Evolutionary conservation across 2,329 filamentous ascomycete genomes (phyloP), one percentile per base, ranked within the genome.

Genomic region (Arthrobotrys iridis): DNA sequence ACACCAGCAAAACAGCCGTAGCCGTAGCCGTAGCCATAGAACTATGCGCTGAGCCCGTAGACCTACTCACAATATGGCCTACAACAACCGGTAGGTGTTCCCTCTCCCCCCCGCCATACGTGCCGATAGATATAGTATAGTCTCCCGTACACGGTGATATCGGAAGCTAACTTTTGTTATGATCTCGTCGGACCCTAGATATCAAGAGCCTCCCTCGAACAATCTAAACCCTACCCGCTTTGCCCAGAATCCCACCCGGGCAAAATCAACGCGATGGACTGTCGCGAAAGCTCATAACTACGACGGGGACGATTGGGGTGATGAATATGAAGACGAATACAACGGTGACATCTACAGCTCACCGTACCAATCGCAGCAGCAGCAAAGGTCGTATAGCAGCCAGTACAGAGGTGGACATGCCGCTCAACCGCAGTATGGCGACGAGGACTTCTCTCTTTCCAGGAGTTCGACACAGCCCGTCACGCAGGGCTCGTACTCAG

Each of bases 221-320:
- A 76, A 50, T 35, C 30, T 74, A 10, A 45, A 50, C 20, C 71
- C 71, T 11, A 28, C 71, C 40, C 71, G 58, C 41, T 76, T 76
- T 46, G 59, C 71, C n/a, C 63, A 68, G 30, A 64, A 76, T 30
- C 71, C 71, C 22, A 63, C 63, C 7, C 57, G 71, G 11, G 41
- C 64, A 11, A 68, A 63, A 26, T 76, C 71, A 20, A 68, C 63
- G 33, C 60, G 64, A 65, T 76, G 71, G 71, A 76, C 63, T 5
- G 63, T 45, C 28, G 71, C 71, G 26, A 63, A 70, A 30, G 26
- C 58, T n/a, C 55, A 68, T 52, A 76, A 65, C 26, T 76, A 76
- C 33, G 71, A 70, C 20, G 71, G 71, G 28, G 64, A 76, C 46
- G 71, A 70, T 26, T 76, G 71, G 71, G 71, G 63, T 0, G 71